Evolutionary conservation across 805 yeast genomes (phyloP).

Genomic region (Metschnikowia colocasiae): DNA sequence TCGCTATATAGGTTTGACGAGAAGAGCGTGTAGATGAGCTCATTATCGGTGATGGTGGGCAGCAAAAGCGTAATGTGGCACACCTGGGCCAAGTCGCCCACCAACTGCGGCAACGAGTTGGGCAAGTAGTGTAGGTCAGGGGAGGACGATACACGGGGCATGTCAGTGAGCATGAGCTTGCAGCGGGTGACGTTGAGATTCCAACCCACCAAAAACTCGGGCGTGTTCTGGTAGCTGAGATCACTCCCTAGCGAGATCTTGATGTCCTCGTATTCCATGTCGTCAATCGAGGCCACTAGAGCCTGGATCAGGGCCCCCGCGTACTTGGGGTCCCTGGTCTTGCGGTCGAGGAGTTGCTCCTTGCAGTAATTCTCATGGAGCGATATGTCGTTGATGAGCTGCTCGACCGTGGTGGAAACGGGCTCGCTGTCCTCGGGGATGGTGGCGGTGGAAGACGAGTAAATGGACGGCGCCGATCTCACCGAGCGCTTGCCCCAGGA

Average conservation of each 20-base stretch:
- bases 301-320: slow-evolving; percentile 1
- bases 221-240: slow-evolving; percentile 33
- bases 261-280: slow-evolving; percentile 26
- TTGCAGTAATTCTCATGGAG: slow-evolving; percentile 33
- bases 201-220: slow-evolving; percentile 49
- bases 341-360: slow-evolving; percentile 15
- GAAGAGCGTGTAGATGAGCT: slow-evolving; percentile 38
- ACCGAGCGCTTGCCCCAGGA: slow-evolving; percentile 36
- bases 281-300: slow-evolving; percentile 8
- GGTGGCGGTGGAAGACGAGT: slow-evolving; percentile 40
- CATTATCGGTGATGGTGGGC: slow-evolving; percentile 39
- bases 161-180: slow-evolving; percentile 38
- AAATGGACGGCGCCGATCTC: slow-evolving; percentile 42
- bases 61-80: slow-evolving; percentile 40
- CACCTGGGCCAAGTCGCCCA: slow-evolving; percentile 39
- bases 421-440: slow-evolving; percentile 45
- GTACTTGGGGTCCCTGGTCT: slow-evolving; percentile 2
- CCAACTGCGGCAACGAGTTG: slow-evolving; percentile 35
- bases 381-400: slow-evolving; percentile 40
- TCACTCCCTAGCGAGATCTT: slow-evolving; percentile 41
- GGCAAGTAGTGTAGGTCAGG: slow-evolving; percentile 34
- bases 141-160: slow-evolving; percentile 37
- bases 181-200: slow-evolving; percentile 49
- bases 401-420: slow-evolving; percentile 40
- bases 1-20: slow-evolving; percentile 46